Base-by-base conservation (phyloP, 2,329 filamentous ascomycete genomes). In the Penicillium hordei region DNA sequence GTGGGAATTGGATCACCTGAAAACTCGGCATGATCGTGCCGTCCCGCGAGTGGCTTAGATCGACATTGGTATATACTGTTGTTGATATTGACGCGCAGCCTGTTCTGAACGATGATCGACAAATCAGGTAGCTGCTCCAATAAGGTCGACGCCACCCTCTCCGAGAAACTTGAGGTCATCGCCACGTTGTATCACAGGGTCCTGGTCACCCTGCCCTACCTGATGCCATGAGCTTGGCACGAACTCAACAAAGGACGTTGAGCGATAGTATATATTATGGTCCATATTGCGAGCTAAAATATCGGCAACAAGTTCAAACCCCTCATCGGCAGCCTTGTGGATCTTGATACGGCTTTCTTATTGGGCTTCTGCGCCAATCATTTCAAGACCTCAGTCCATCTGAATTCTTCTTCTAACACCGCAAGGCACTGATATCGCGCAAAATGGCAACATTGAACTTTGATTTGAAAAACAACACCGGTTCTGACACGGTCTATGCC, bases 381-480 rank as follows among this genome's bases (percentile, higher is more conserved):
- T 48, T 34, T 44, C 13, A 53, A 34, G 31, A 45, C 25, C 8
- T 38, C 46, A 21, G 6, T 44, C 27, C 38, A 43, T 29, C 13
- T 21, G 4, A 29, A 29, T 39, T 53, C 33, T 17, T 55, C 39
- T 48, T 34, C 27, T 25, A 48, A 12, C 49, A 17, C 31, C 27
- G 8, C 3, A 25, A 12, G 17, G n/a, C 21, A 29, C n/a, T 17
- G n/a, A 44, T 6, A 42, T 46, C 43, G 8, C 33, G 13, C 55
- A 57, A 23, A 25, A 68, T 67, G 65, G 46, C 68, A 15, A 86
- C 82, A 9, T 76, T 90, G 45, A 78, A 83, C 51, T 81, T 91
- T 58, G 81, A 83, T 12, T 74, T 92, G 21, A 78, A 82, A 65
- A 92, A 92, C 76, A 83, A 84, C 65, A 89, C 87, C 1, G 76